Base-by-base conservation (phyloP, 176 grass and related monocot genomes). In the Bonia amplexicaulis region DNA sequence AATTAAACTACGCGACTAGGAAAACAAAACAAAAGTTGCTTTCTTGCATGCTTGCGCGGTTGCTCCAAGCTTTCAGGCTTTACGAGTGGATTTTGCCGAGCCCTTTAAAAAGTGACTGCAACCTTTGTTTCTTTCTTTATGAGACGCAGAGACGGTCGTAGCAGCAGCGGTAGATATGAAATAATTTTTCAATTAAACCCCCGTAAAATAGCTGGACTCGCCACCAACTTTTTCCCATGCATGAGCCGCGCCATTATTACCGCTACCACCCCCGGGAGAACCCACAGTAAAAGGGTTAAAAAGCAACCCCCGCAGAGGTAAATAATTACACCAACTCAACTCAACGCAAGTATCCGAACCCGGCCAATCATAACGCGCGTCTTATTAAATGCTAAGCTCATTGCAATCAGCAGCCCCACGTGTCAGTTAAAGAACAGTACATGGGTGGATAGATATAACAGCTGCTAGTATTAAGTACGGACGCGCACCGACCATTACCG, bases 401-500 rank as follows among this genome's bases (percentile, higher is more conserved):
- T 51, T 20, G 41, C 27, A 20, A 60, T 12, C 9, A 12, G 23
- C 9, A 76, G 52, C 54, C 86, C 59, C 82, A 66, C 67, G 39
- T 62, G 59, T 63, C 86, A 85, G 86, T 46, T 37, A n/a, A 3
- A 16, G 35, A 85, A 81, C 31, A 79, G 66, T 88, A 85, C 78
- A 86, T 78, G 66, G 71, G 74, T 68, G 81, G 68, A 85, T 57
- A 48, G 69, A 78, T 77, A 78, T 77, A 85, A 76, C 67, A 79
- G 64, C 42, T 53, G 73, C 26, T 9, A 55, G 45, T 35, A 58
- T 83, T 76, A 86, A 83, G 71, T 76, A 75, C 23, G 31, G 47
- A 73, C 49, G 54, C 69, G 31, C 61, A 68, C 68, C 78, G 73
- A 88, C 70, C 84, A 77, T 96, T 83, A 99, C 97, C 97, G 66